These are phyloP conservation scores for Spizellomyces sp. DNA, from an alignment of 192 early-diverging fungal species.

Conservation along the genomic window DNA sequence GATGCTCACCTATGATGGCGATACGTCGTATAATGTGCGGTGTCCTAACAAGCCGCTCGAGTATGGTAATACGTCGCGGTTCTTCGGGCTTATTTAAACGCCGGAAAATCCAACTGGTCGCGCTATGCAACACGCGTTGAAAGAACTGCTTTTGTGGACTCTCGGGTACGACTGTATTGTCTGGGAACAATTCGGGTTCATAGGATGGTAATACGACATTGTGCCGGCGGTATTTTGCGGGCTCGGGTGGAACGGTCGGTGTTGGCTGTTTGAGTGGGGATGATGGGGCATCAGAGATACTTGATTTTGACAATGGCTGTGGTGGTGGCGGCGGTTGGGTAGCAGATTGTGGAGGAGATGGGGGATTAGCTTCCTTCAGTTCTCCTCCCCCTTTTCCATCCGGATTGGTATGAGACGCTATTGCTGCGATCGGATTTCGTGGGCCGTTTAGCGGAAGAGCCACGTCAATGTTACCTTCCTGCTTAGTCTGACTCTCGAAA, in stretches of 20 bases:
- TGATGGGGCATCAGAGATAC: background rate
- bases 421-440: background rate
- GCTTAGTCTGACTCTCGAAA: too few species aligned
- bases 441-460: background rate
- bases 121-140: constrained; percentile 20
- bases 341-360: background rate
- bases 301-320: background rate
- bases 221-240: constrained; percentile 21
- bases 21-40: constrained; percentile 56
- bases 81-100: background rate
- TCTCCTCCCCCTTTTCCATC: constrained; percentile 4
- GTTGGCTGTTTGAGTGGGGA: constrained; percentile 9
- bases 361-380: background rate
- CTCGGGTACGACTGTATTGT: constrained; percentile 38
- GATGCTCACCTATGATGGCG: constrained; percentile 69
- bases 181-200: constrained; percentile 32
- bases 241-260: constrained; percentile 1
- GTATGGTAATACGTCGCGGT: constrained; percentile 1
- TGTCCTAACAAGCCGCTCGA: constrained; percentile 32
- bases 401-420: constrained; percentile 5
- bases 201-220: constrained; percentile 42
- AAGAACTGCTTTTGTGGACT: constrained; percentile 18
- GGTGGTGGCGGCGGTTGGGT: background rate
- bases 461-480: too few species aligned
- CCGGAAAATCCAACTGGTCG: constrained; percentile 2